These are phyloP conservation scores for Bipolaris sorokiniana DNA, from an alignment of 2,329 filamentous ascomycete species.

Conservation along the genomic window DNA sequence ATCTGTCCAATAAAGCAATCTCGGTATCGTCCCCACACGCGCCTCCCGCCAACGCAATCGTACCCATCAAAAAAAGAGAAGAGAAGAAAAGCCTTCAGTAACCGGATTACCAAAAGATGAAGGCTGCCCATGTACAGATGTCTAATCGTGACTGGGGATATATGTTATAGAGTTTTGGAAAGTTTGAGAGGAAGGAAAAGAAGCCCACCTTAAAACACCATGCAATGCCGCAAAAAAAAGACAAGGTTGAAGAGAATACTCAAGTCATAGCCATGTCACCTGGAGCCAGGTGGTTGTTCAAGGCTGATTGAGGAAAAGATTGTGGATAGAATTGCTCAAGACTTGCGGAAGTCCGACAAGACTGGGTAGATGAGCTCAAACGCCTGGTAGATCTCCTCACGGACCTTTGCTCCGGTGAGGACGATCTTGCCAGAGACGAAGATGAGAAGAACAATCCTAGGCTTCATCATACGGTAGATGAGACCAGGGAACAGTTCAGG, in stretches of 20 bases:
- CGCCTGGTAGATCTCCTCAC: slow-evolving; percentile 79
- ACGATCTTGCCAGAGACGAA: slow-evolving; percentile 99
- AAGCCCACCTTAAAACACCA: slow-evolving; percentile 41
- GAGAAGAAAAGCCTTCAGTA: slow-evolving; percentile 30
- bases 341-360: slow-evolving; percentile 66
- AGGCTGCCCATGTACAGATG: slow-evolving; percentile 38
- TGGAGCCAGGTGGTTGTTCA: slow-evolving; percentile 6
- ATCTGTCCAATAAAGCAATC: slow-evolving; percentile 28
- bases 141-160: slow-evolving; percentile 37
- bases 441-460: slow-evolving; percentile 96
- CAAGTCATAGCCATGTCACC: slow-evolving; percentile 15
- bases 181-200: slow-evolving; percentile 23
- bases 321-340: slow-evolving; percentile 48
- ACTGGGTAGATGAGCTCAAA: slow-evolving; percentile 47
- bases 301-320: slow-evolving; percentile 11
- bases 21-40: slow-evolving; percentile 27
- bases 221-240: slow-evolving; percentile 49
- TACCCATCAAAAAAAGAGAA: slow-evolving; percentile 31
- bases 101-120: slow-evolving; percentile 38
- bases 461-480: slow-evolving; percentile 99
- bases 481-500: slow-evolving; percentile 98
- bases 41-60: slow-evolving; percentile 31
- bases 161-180: slow-evolving; percentile 39
- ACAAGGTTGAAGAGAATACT: slow-evolving; percentile 25
- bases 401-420: slow-evolving; percentile 94